Percentiles rank a stretch among this genome's conserved stretches.
Conservation (phyloP, 2,329 filamentous ascomycete genomes). For the Penicillium sp. region DNA sequence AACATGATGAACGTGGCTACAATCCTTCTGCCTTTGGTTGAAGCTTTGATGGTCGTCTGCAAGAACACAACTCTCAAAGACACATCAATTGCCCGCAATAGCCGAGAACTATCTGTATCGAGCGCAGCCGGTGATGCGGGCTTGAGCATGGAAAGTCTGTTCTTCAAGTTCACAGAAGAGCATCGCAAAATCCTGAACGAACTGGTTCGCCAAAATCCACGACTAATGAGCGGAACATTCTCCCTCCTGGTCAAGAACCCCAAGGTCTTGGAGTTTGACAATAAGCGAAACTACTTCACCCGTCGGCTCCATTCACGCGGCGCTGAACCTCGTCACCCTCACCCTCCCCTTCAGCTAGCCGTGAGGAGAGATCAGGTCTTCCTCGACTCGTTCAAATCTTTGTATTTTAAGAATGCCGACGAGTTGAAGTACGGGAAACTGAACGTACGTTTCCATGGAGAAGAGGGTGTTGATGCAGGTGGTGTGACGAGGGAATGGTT, state of each 20-base stretch:
- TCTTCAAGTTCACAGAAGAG: constrained; percentile 97
- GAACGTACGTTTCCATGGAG: constrained; percentile 94
- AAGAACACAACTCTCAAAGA: constrained; percentile 91
- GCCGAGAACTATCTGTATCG: constrained; percentile 72
- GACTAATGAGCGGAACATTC: constrained; percentile 98
- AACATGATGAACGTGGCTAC: constrained; percentile 98
- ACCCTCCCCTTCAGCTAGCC: constrained; percentile 80
- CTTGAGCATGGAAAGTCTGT: constrained; percentile 76
- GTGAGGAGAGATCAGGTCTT: constrained; percentile 95
- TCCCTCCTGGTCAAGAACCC: constrained; percentile 96
- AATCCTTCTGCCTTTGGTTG: constrained; percentile 90
- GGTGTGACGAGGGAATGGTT: constrained; percentile 99
- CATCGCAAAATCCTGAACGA: constrained; percentile 98
- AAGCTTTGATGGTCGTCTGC: constrained; percentile 98
- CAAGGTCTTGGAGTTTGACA: constrained; percentile 98
- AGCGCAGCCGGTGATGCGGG: constrained; percentile 79
- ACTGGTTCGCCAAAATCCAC: constrained; percentile 93
- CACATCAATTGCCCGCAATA: constrained; percentile 54
- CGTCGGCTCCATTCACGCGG: constrained; percentile 82
- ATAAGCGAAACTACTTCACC: constrained; percentile 99
- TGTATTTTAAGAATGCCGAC: constrained; percentile 94
- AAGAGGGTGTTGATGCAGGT: constrained; percentile 96
- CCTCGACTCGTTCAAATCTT: constrained; percentile 96
- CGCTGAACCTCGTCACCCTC: constrained; percentile 71
- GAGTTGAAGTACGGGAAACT: constrained; percentile 99